Base-by-base conservation (phyloP, 1,284 basidiomycete species). In the Exobasidium cylindrosporum region DNA sequence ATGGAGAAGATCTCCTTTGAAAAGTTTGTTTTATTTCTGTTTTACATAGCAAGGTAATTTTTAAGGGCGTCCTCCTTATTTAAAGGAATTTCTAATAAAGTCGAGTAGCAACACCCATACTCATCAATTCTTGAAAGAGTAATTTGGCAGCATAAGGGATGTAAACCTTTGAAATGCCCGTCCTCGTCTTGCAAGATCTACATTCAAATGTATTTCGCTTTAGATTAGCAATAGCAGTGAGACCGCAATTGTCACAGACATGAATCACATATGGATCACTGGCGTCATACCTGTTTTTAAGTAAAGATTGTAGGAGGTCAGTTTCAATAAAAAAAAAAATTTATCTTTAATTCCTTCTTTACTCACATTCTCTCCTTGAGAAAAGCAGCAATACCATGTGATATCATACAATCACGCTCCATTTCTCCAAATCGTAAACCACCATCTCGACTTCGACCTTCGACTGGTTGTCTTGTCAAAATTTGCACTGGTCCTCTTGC, bases 321-420 rank as follows among this genome's bases (percentile, higher is more conserved):
- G n/a, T n/a, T n/a, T n/a, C n/a, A n/a, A n/a, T n/a, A n/a, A n/a
- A n/a, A n/a, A n/a, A n/a, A n/a, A n/a, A n/a, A n/a, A n/a, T n/a
- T n/a, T n/a, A n/a, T n/a, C n/a, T n/a, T n/a, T n/a, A n/a, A n/a
- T n/a, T n/a, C n/a, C n/a, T 14, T 23, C n/a, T 23, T 14, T n/a
- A n/a, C n/a, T n/a, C n/a, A n/a, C 76, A 79, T 78, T 47, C 77
- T 67, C 69, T 74, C 81, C 73, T 80, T 73, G 81, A 98, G 82
- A 87, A 99, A 99, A 1, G 87, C 91, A 40, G 96, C 95, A 69
- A 97, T 94, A 81, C 96, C 96, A 83, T 99, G 96, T 43, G 95
- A 96, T 68, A 99, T 97, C 96, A 99, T 98, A 82, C 95, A 98
- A 87, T 97, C 94, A 81, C 92, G 90, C 81, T 99, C 95, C 96